Evolutionary conservation across 2,329 filamentous ascomycete genomes (phyloP).

Genomic region (Trichoderma atrobrunneum): DNA sequence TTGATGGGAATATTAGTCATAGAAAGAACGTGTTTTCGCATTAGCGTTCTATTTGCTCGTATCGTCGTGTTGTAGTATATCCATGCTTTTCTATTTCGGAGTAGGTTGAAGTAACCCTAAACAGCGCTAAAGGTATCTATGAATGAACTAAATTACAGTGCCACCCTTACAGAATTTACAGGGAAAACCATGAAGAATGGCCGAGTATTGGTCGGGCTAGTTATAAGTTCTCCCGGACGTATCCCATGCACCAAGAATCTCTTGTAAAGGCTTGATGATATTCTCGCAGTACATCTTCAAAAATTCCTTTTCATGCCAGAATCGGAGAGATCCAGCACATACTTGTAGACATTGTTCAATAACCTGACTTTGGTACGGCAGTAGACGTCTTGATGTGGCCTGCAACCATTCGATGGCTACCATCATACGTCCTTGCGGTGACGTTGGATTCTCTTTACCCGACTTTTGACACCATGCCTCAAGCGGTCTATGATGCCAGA

Average conservation of each 20-base stretch:
- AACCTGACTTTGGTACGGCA: neutral
- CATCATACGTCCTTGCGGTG: neutral
- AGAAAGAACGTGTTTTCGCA: neutral
- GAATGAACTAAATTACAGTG: neutral
- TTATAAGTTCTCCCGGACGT: neutral
- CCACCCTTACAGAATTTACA: neutral
- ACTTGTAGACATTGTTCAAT: neutral
- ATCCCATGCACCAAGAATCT: neutral
- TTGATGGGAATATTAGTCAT: neutral
- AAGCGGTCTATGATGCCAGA: constrained; percentile 2
- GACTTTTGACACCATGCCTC: neutral
- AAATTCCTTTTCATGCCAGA: neutral
- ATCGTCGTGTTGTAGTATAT: neutral
- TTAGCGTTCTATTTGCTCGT: neutral
- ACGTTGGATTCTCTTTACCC: neutral
- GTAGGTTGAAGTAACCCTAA: neutral
- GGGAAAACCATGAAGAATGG: neutral
- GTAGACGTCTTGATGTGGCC: neutral
- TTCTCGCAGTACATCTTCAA: neutral
- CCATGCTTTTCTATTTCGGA: neutral
- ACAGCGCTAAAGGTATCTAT: neutral
- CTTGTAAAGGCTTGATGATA: constrained; percentile 7
- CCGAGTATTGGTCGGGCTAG: neutral
- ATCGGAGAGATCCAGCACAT: neutral
- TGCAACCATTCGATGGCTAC: neutral